These are phyloP conservation scores for Fusarium circinatum DNA, from an alignment of 2,329 filamentous ascomycete species.

Conservation along the genomic window DNA sequence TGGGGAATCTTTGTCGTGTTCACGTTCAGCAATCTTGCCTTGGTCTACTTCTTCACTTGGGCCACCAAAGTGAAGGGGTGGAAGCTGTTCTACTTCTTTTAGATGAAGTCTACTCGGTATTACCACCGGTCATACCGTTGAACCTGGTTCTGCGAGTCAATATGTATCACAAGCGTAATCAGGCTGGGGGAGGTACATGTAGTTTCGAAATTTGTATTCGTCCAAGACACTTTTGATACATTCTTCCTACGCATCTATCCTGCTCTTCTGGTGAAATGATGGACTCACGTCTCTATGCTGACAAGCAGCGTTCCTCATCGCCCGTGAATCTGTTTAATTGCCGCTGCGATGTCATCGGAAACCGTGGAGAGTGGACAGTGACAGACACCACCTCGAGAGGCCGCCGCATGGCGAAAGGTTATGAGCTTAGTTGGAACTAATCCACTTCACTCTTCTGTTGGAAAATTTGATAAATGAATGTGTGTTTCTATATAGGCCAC, in stretches of 20 bases:
- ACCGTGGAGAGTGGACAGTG: no score
- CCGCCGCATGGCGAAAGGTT: accelerated
- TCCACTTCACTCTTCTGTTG: neutral
- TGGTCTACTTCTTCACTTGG: neutral
- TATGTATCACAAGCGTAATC: no score
- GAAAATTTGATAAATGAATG: neutral
- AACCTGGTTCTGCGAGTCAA: no score
- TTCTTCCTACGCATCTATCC: accelerated
- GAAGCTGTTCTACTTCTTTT: neutral
- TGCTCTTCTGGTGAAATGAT: no score
- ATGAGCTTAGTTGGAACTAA: no score
- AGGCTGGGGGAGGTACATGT: neutral
- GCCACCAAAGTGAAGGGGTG: neutral
- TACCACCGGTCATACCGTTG: neutral
- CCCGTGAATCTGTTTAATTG: neutral
- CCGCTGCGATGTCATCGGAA: neutral
- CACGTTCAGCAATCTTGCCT: neutral
- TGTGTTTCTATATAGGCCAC: accelerated
- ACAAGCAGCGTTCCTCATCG: no score
- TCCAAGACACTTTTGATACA: neutral
- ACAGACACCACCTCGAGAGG: accelerated
- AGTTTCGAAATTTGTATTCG: neutral
- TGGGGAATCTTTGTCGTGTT: neutral
- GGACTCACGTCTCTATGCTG: no score
- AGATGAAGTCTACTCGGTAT: neutral